Conservation (phyloP, 2,329 filamentous ascomycete species). For the Emericellopsis atlantica region DNA sequence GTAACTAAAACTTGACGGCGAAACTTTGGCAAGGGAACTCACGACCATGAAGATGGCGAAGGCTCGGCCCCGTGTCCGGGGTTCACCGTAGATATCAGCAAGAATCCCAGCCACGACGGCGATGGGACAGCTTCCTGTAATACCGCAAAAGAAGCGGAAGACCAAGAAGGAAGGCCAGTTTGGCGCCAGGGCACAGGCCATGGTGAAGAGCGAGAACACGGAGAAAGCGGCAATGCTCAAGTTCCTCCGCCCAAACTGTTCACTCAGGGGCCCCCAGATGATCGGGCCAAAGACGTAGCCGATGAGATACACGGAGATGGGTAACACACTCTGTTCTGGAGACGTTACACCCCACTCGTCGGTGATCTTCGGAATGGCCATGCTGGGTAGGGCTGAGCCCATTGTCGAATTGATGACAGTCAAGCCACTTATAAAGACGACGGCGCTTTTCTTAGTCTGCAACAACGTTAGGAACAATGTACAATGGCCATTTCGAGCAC, state of each 20-base stretch:
- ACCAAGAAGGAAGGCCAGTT: constrained; percentile 38
- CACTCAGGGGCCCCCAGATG: constrained; percentile 52
- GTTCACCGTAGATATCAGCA: constrained; percentile 50
- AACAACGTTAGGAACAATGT: background rate
- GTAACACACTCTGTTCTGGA: constrained; percentile 32
- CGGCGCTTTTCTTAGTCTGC: constrained; percentile 39
- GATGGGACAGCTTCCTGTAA: constrained; percentile 45
- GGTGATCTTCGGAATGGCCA: constrained; percentile 45
- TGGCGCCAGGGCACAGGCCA: constrained; percentile 42
- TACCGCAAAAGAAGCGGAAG: constrained; percentile 40
- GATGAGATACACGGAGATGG: constrained; percentile 50
- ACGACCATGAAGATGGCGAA: constrained; percentile 54
- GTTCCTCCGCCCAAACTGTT: constrained; percentile 46
- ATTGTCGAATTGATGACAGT: constrained; percentile 58
- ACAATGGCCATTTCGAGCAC: constrained; percentile 1
- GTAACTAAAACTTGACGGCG: background rate
- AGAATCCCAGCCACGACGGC: constrained; percentile 50
- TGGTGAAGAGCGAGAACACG: constrained; percentile 35
- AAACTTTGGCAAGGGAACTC: constrained; percentile 7
- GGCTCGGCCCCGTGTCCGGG: constrained; percentile 33
- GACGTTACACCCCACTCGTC: constrained; percentile 42
- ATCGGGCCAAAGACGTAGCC: constrained; percentile 51
- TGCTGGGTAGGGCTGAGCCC: constrained; percentile 50
- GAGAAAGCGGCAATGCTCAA: constrained; percentile 31
- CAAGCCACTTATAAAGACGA: constrained; percentile 42